A percentile compares a stretch with the other conserved stretches of the same genome.
phyloP scores from a whole-genome alignment of 2,329 filamentous ascomycete genomes.

The Zymoseptoria pseudotritici region DNA sequence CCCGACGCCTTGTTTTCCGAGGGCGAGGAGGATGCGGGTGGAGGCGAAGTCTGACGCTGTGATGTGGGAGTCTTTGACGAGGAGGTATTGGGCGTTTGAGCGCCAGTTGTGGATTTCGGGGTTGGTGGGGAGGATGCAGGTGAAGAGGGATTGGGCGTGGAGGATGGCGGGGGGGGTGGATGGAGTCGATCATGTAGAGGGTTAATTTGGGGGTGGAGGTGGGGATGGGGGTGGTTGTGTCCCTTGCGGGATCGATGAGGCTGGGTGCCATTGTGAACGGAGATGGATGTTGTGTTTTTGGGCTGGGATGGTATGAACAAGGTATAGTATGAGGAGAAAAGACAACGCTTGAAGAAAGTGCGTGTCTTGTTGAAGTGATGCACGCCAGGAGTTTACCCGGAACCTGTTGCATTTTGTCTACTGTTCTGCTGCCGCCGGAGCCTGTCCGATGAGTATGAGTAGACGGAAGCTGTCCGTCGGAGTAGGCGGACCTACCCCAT shows the following conservation, averaged over 20 bases:
- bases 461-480: no score
- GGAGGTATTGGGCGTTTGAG: slow-evolving; percentile 34
- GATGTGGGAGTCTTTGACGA: slow-evolving; percentile 32
- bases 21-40: slow-evolving; percentile 31
- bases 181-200: slow-evolving; percentile 22
- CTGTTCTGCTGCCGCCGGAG: no score
- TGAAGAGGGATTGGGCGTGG: slow-evolving; percentile 32
- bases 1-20: slow-evolving; percentile 44
- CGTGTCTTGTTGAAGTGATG: no score
- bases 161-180: slow-evolving; percentile 22
- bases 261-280: slow-evolving; percentile 3
- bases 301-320: no score
- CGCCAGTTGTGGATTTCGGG: slow-evolving; percentile 35
- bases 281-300: neutral
- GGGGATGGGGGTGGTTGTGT: neutral
- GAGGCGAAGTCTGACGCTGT: slow-evolving; percentile 18
- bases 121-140: slow-evolving; percentile 32
- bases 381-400: no score
- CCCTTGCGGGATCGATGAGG: neutral
- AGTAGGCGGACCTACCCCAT: no score
- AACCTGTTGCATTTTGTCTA: no score
- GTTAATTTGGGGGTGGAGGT: slow-evolving; percentile 4
- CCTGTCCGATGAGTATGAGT: no score
- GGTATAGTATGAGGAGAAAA: no score
- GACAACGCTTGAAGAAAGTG: no score